Evolutionary conservation across 495 filamentous ascomycete genomes (phyloP).

Genomic region (Pseudevernia furfuracea): DNA sequence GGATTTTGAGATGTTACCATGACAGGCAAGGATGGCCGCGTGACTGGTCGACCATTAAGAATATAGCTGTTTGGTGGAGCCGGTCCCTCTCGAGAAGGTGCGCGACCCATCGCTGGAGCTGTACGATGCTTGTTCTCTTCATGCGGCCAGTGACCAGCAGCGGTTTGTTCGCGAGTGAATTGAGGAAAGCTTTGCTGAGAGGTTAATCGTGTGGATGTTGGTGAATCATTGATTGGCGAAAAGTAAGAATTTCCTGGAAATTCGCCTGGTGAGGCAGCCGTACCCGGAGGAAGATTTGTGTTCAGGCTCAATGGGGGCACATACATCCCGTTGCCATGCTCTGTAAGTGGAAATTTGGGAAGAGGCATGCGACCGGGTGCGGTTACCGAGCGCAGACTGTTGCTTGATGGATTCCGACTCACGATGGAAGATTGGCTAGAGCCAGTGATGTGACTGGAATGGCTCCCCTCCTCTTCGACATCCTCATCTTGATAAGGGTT

Average conservation of each 20-base stretch:
- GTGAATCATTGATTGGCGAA: slow-evolving; percentile 78
- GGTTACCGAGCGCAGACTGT: slow-evolving; percentile 68
- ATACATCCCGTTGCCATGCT: slow-evolving; percentile 31
- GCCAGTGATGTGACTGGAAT: slow-evolving; percentile 34
- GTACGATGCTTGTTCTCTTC: slow-evolving; percentile 76
- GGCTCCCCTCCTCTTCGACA: slow-evolving; percentile 63
- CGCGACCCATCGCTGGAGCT: slow-evolving; percentile 75
- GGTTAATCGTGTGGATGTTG: slow-evolving; percentile 74
- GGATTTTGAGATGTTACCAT: slow-evolving; percentile 50
- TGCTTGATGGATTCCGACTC: slow-evolving; percentile 72
- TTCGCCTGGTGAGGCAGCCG: slow-evolving; percentile 46
- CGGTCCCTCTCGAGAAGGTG: slow-evolving; percentile 67
- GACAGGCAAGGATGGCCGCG: slow-evolving; percentile 75
- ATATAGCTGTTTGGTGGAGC: slow-evolving; percentile 52
- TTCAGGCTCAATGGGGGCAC: slow-evolving; percentile 59
- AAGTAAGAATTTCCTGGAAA: slow-evolving; percentile 72
- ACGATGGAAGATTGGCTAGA: slow-evolving; percentile 41
- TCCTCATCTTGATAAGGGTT: slow-evolving; percentile 82
- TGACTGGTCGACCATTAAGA: slow-evolving; percentile 56
- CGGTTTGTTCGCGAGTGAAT: slow-evolving; percentile 67
- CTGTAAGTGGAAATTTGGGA: slow-evolving; percentile 60
- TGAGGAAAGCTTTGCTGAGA: slow-evolving; percentile 63
- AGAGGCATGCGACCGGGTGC: slow-evolving; percentile 56
- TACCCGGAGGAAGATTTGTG: slow-evolving; percentile 49
- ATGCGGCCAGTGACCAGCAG: slow-evolving; percentile 49